These are phyloP conservation scores for Lasiosphaeriaceae sp. DNA, from an alignment of 495 filamentous ascomycete species.

Conservation along the genomic window DNA sequence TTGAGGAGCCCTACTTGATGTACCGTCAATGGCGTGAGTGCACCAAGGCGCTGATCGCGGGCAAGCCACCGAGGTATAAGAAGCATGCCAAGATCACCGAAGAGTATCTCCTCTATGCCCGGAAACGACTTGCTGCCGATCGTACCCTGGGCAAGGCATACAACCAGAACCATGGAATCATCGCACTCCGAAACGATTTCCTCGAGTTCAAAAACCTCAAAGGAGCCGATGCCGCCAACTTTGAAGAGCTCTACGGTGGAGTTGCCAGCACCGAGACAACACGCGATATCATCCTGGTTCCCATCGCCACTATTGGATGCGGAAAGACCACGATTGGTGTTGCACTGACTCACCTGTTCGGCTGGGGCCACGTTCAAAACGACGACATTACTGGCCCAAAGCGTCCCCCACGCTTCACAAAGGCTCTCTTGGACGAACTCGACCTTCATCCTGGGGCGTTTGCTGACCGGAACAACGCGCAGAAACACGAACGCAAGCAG, in stretches of 20 bases:
- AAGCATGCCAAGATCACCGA: constrained; percentile 90
- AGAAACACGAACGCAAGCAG: constrained; percentile 79
- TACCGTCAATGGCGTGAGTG: constrained; percentile 98
- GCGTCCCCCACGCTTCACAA: constrained; percentile 69
- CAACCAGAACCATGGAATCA: constrained; percentile 91
- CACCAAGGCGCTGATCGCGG: constrained; percentile 82
- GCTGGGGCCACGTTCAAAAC: constrained; percentile 94
- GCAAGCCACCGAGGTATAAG: constrained; percentile 67
- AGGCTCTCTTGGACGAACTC: constrained; percentile 59
- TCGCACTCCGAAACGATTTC: constrained; percentile 82
- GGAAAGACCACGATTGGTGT: constrained; percentile 93
- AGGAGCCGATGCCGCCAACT: constrained; percentile 63
- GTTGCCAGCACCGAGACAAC: constrained; percentile 41
- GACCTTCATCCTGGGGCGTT: constrained; percentile 66
- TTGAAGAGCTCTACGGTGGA: constrained; percentile 31
- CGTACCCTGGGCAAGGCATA: constrained; percentile 62
- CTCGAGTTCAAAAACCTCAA: constrained; percentile 74
- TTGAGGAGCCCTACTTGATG: constrained; percentile 97
- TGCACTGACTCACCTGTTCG: constrained; percentile 77
- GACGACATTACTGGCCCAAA: constrained; percentile 84
- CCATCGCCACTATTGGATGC: constrained; percentile 89
- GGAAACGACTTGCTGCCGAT: constrained; percentile 63
- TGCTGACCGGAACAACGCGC: constrained; percentile 92
- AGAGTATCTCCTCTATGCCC: constrained; percentile 80
- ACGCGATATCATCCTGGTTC: constrained; percentile 69